Percentiles rank a stretch among this genome's conserved stretches.
phyloP scores from a whole-genome alignment of 2,329 filamentous ascomycete genomes.

The Pseudogymnoascus sp. region DNA sequence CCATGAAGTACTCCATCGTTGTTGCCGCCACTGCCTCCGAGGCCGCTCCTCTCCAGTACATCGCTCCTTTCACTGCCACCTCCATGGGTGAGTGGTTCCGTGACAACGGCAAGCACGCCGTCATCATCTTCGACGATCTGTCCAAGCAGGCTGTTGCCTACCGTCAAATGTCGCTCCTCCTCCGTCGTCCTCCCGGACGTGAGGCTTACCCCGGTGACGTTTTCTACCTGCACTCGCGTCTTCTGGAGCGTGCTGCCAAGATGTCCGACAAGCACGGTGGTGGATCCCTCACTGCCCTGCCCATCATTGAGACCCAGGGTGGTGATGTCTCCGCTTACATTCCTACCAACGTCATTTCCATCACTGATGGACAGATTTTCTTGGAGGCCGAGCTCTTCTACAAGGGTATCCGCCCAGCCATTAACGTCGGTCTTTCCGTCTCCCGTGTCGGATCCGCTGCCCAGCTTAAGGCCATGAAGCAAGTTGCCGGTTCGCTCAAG shows the following conservation, averaged over 20 bases:
- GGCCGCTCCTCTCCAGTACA: conserved; percentile 88
- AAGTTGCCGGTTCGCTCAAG: conserved; percentile 98
- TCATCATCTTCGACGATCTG: conserved; percentile 90
- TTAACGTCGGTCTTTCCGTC: conserved; percentile 99
- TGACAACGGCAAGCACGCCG: conserved; percentile 78
- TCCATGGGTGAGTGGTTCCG: conserved; percentile 60
- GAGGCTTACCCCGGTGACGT: conserved; percentile 99
- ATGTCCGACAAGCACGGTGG: conserved; percentile 92
- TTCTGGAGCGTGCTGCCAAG: conserved; percentile 98
- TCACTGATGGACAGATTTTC: conserved; percentile 99
- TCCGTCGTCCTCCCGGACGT: conserved; percentile 96
- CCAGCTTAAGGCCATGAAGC: conserved; percentile 99
- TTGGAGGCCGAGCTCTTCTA: conserved; percentile 98
- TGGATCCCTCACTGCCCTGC: conserved; percentile 94
- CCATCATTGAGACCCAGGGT: conserved; percentile 98
- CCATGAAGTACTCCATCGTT: conserved; percentile 95
- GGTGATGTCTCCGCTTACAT: conserved; percentile 99
- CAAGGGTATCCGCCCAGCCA: conserved; percentile 99
- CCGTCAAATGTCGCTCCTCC: conserved; percentile 97
- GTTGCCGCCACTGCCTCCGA: conserved; percentile 96
- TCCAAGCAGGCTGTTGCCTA: conserved; percentile 98
- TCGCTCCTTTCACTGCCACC: conserved; percentile 76
- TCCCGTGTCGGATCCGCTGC: conserved; percentile 99
- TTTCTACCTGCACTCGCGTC: conserved; percentile 98
- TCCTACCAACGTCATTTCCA: conserved; percentile 99